Conservation (phyloP, 148 eudicot species). For the Rhododendron ovatum region DNA sequence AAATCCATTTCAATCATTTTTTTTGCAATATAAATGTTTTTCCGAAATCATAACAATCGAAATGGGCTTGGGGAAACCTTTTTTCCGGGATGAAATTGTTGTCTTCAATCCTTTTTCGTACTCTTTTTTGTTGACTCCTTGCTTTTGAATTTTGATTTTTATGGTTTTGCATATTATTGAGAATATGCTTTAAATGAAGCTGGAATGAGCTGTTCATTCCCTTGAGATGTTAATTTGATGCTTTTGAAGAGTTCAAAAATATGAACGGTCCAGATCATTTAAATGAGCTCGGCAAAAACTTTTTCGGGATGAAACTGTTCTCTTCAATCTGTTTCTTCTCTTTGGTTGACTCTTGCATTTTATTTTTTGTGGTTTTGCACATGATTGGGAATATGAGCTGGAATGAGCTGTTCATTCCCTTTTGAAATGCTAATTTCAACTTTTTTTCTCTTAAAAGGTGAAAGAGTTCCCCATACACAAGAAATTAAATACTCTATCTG, state of each 20-base stretch:
- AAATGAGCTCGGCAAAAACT: no score
- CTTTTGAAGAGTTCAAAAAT: no score
- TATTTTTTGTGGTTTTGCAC: not conserved
- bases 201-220: not conserved
- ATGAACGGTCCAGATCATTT: not conserved
- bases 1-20: no score
- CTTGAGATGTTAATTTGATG: not conserved
- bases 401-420: not conserved
- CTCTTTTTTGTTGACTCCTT: not conserved
- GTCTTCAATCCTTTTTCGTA: no score
- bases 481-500: not conserved
- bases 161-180: not conserved
- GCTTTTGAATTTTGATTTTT: not conserved
- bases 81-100: no score
- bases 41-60: no score
- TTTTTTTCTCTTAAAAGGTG: not conserved
- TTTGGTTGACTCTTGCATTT: not conserved
- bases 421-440: not conserved
- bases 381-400: not conserved
- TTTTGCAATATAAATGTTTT: no score
- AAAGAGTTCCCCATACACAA: not conserved
- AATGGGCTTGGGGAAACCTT: no score
- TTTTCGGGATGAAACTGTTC: not conserved
- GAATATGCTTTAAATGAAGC: not conserved
- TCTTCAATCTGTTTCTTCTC: not conserved